Evolutionary conservation across 208 protist species (phyloP), one percentile per base, ranked within the genome.

Genomic region (Trichomonas gallinae): DNA sequence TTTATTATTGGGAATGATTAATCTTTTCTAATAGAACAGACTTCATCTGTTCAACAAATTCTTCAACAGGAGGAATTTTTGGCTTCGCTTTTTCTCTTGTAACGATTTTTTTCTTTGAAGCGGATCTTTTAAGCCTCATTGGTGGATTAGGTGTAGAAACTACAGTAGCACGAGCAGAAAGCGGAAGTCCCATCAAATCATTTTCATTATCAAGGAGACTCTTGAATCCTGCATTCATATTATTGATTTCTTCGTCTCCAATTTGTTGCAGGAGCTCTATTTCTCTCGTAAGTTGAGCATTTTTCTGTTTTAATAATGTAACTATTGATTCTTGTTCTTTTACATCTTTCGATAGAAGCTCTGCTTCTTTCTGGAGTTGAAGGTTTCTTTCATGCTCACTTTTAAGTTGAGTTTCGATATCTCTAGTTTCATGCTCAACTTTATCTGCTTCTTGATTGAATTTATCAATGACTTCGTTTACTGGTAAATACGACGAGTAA

Each of bases 281-380:
- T 93, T 93, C 87, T 93, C 38, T 93, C 0, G 44, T 23, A 58
- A 48, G 15, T 93, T 51, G 40, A 34, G n/a, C 17, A 15, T 93
- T 93, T 8, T 40, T 23, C 38, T 44, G 11, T 93, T 93, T 93
- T 3, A 93, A 34, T 36, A 34, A 34, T 34, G 42, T 93, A 8
- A 93, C 87, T 2, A 44, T 44, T 51, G 42, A 23, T 42, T 34
- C 44, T 93, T 51, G 87, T 38, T 93, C 26, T 31, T 34, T 93
- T 21, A 51, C 87, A 40, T 93, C 40, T 38, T 51, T 38, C 2
- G 11, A 23, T 48, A 93, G 31, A 1, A 44, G 17, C 21, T 58
- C 17, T 58, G 87, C 40, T 93, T 93, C 87, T 26, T 93, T 93
- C 44, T 93, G 87, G 26, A 93, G 87, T 38, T 93, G 87, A 17